Evolutionary conservation across 1,139 yeast genomes (phyloP), one percentile per base, ranked within the genome.

Genomic region (Yamadazyma atmosphaerica): DNA sequence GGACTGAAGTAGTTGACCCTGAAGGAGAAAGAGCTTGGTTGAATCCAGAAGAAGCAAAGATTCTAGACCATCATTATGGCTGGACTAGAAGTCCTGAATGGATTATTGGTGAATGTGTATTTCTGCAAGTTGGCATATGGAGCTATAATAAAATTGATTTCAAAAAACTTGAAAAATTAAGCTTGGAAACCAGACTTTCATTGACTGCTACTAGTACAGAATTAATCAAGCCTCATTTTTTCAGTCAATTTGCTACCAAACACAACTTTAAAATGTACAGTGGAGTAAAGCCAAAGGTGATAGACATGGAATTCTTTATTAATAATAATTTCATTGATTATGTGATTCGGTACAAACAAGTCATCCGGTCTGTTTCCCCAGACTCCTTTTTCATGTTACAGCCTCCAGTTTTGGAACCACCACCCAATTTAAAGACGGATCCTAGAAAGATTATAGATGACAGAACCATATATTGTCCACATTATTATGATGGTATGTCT

Each of bases 401-500:
- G 60, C 86, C 95, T 1, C 96, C 96, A 1, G 94, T 86, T 0
- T 65, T 90, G 46, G 86, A 85, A 46, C 56, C 77, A 3, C 96
- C 97, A 0, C 98, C 98, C 0, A 58, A 62, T 8, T 61, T 88
- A 40, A 73, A 71, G 44, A 71, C 72, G 6, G 74, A 85, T 15
- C 61, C 62, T 1, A 55, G 72, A 8, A 52, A 68, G 3, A 60
- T 81, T 30, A 61, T 87, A 15, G 95, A 87, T 52, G 58, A 67
- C 1, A 77, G 74, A 42, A 83, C 90, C 0, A 80, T 86, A 0
- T 83, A 82, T 50, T 80, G 95, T 23, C 94, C 95, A 1, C 98
- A 90, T 61, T 90, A 83, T 56, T 90, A 90, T 54, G 98, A 90
- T 58, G 98, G 98, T 0, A 75, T 90, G 78, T 86, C 97, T 1